phyloP scores from a whole-genome alignment of 495 filamentous ascomycete genomes.

The Neurospora sp. region DNA sequence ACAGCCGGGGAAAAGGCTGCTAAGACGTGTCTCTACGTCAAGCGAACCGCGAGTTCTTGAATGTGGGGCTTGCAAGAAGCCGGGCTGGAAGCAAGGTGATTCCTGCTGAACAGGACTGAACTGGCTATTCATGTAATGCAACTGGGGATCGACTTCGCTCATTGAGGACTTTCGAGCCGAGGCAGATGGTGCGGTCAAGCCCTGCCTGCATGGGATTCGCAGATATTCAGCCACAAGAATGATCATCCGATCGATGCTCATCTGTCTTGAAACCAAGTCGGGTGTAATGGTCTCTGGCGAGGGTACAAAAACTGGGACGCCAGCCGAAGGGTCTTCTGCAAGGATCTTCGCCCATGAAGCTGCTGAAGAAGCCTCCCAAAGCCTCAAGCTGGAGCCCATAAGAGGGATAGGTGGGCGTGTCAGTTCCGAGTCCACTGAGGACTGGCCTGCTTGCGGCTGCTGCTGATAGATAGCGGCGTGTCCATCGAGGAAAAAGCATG shows the following conservation, averaged over 20 bases:
- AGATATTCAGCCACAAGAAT: slow-evolving; percentile 27
- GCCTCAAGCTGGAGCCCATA: slow-evolving; percentile 20
- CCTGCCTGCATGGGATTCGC: slow-evolving; percentile 25
- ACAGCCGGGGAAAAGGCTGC: slow-evolving; percentile 25
- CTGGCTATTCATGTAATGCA: slow-evolving; percentile 9
- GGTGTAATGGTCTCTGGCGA: slow-evolving; percentile 22
- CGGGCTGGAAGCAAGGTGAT: not conserved
- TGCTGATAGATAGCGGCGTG: slow-evolving; percentile 42
- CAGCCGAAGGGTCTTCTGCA: slow-evolving; percentile 14
- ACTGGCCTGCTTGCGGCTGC: slow-evolving; percentile 26
- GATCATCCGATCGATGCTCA: slow-evolving; percentile 24
- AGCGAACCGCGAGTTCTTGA: slow-evolving; percentile 1
- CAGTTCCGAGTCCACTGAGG: slow-evolving; percentile 15
- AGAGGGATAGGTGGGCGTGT: slow-evolving; percentile 27
- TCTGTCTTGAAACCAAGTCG: slow-evolving; percentile 16
- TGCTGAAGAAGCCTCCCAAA: slow-evolving; percentile 31
- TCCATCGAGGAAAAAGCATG: slow-evolving; percentile 41
- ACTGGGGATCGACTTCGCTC: slow-evolving; percentile 22
- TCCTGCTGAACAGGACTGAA: slow-evolving; percentile 7
- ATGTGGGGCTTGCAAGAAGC: slow-evolving; percentile 1
- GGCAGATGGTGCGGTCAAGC: slow-evolving; percentile 1
- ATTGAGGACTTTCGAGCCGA: slow-evolving; percentile 15
- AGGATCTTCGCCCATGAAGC: slow-evolving; percentile 24
- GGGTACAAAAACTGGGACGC: slow-evolving; percentile 13
- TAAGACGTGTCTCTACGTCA: slow-evolving; percentile 25